A percentile compares a stretch with the other conserved stretches of the same genome.
Evolutionary conservation across 2,329 filamentous ascomycete genomes (phyloP).

Genomic region (Clathrospora elynae): DNA sequence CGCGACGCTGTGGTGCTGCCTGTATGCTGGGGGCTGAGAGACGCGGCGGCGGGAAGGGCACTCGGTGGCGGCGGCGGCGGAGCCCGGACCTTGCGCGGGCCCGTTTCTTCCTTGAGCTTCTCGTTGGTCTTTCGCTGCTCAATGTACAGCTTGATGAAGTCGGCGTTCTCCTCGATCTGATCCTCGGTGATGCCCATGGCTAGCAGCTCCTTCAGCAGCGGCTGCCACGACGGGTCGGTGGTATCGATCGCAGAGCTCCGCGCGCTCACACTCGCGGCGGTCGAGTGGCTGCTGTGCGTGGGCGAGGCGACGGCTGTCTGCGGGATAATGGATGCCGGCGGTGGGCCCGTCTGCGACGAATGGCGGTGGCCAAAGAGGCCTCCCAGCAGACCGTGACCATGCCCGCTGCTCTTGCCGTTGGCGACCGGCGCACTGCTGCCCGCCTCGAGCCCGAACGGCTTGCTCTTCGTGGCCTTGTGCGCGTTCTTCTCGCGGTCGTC

Average conservation of each 20-base stretch:
- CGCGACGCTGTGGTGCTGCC: conserved; percentile 57
- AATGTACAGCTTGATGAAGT: conserved; percentile 71
- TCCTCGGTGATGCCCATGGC: conserved; percentile 71
- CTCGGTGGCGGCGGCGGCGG: conserved; percentile 67
- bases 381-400: conserved; percentile 57
- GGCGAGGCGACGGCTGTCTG: conserved; percentile 48
- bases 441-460: conserved; percentile 65
- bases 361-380: conserved; percentile 59
- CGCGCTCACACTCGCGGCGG: conserved; percentile 43
- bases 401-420: conserved; percentile 39
- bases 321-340: conserved; percentile 57
- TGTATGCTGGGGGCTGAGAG: conserved; percentile 66
- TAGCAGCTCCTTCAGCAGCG: conserved; percentile 64
- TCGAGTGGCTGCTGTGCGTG: conserved; percentile 42
- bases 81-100: conserved; percentile 58
- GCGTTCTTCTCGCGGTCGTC: conserved; percentile 95
- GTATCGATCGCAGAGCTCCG: conserved; percentile 61
- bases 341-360: conserved; percentile 49
- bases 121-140: conserved; percentile 65
- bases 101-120: conserved; percentile 51
- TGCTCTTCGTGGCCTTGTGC: conserved; percentile 80
- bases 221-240: conserved; percentile 66
- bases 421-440: conserved; percentile 28
- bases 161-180: conserved; percentile 68
- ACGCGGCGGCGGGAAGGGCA: conserved; percentile 49